phyloP scores from a whole-genome alignment of 2,329 filamentous ascomycete genomes.

The Hymenoscyphus scutula region DNA sequence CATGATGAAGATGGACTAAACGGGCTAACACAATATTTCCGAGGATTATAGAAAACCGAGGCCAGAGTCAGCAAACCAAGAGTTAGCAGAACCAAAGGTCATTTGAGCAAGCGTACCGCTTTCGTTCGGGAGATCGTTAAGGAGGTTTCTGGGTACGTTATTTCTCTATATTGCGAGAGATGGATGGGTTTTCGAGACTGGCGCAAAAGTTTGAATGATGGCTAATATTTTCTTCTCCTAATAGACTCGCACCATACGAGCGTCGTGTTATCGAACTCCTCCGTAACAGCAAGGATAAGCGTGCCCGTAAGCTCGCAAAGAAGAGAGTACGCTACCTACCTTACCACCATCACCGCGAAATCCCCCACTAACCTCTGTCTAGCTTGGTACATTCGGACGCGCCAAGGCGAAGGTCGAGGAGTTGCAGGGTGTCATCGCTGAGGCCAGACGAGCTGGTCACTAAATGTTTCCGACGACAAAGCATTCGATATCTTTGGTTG shows the following conservation, averaged over 20 bases:
- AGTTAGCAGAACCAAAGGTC: constrained; percentile 86
- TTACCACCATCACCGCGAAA: background rate
- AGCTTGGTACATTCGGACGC: constrained; percentile 98
- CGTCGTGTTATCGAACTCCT: constrained; percentile 98
- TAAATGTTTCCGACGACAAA: constrained; percentile 44
- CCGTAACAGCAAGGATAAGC: constrained; percentile 99
- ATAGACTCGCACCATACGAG: constrained; percentile 87
- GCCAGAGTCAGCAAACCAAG: constrained; percentile 73
- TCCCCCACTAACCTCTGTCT: constrained; percentile 10
- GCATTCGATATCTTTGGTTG: constrained; percentile 1
- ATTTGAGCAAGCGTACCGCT: constrained; percentile 92
- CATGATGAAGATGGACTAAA: constrained; percentile 51
- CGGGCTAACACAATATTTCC: constrained; percentile 31
- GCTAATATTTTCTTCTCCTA: constrained; percentile 17
- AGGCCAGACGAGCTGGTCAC: constrained; percentile 78
- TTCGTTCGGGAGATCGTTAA: constrained; percentile 98
- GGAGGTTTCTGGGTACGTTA: constrained; percentile 88
- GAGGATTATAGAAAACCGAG: constrained; percentile 70
- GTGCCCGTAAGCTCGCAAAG: constrained; percentile 98
- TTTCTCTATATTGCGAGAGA: background rate
- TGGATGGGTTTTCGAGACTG: background rate
- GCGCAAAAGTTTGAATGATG: background rate
- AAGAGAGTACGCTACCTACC: constrained; percentile 73
- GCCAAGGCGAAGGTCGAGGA: constrained; percentile 99
- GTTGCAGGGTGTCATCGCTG: constrained; percentile 95